These are phyloP conservation scores for Scleromitrula shiraiana DNA, from an alignment of 2,329 filamentous ascomycete genomes.

Conservation along the genomic window DNA sequence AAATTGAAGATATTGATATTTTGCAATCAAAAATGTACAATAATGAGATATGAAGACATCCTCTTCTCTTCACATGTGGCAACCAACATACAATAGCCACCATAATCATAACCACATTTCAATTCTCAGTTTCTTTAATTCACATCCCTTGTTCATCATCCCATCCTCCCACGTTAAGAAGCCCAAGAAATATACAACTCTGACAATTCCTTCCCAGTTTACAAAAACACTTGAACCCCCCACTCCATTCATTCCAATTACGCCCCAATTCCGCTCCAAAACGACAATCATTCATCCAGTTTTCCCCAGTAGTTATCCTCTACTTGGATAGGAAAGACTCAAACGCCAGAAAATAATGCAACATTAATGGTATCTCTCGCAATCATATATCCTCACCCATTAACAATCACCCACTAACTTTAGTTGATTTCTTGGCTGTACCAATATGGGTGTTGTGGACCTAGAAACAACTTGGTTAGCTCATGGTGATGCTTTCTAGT, in stretches of 20 bases:
- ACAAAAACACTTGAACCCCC: neutral
- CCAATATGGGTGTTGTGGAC: conserved; percentile 89
- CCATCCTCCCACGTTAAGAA: no score
- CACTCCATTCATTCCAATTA: neutral
- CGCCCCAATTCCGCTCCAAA: neutral
- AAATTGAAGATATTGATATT: no score
- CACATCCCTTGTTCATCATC: neutral
- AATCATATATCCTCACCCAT: neutral
- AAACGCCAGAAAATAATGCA: conserved; percentile 5
- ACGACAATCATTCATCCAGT: conserved; percentile 3
- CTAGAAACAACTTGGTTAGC: conserved; percentile 30
- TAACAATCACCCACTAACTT: conserved; percentile 36
- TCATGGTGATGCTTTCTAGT: conserved; percentile 10
- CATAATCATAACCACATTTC: no score
- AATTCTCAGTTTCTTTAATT: no score
- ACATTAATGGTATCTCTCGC: conserved; percentile 9
- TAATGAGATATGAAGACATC: no score
- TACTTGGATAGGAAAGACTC: neutral
- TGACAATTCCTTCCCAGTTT: conserved; percentile 1
- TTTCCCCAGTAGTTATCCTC: conserved; percentile 2
- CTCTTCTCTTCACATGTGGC: no score
- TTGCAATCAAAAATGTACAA: no score
- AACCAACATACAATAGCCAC: no score
- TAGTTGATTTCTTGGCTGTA: conserved; percentile 70
- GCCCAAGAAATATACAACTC: conserved; percentile 7